These are phyloP conservation scores for Trichoderma reesei DNA, from an alignment of 495 filamentous ascomycete genomes.

Conservation along the genomic window DNA sequence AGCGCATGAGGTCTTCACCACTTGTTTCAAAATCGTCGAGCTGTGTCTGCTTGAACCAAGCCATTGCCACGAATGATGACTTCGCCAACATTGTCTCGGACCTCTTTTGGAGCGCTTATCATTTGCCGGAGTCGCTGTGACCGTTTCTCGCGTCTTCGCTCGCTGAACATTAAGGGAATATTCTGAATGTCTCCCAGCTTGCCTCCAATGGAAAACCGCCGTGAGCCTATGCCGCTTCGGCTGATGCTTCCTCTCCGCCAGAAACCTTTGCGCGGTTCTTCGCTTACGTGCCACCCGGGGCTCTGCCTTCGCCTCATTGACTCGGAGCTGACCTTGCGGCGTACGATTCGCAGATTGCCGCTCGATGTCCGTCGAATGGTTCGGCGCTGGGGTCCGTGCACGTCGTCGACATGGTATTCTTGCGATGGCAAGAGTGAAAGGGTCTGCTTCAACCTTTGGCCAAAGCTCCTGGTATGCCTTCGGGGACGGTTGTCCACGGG, in stretches of 20 bases:
- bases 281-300: conserved; percentile 27
- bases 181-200: conserved; percentile 38
- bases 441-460: conserved; percentile 36
- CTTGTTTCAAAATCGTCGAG: background rate
- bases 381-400: conserved; percentile 34
- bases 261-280: conserved; percentile 17
- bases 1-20: background rate
- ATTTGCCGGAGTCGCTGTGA: conserved; percentile 55
- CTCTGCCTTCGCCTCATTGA: conserved; percentile 22
- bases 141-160: conserved; percentile 53
- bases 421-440: conserved; percentile 41
- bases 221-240: background rate
- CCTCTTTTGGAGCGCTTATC: conserved; percentile 46
- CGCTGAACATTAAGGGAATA: conserved; percentile 46
- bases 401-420: conserved; percentile 26
- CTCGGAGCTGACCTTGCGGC: conserved; percentile 32
- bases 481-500: conserved; percentile 32
- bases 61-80: conserved; percentile 24
- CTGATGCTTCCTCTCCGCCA: conserved; percentile 13
- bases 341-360: conserved; percentile 41
- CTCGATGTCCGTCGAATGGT: conserved; percentile 41
- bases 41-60: background rate
- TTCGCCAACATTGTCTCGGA: conserved; percentile 43
- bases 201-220: conserved; percentile 22
- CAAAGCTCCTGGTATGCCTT: conserved; percentile 40